These are phyloP conservation scores for Fusarium drepaniforme DNA, from an alignment of 2,329 filamentous ascomycete species.

Conservation along the genomic window DNA sequence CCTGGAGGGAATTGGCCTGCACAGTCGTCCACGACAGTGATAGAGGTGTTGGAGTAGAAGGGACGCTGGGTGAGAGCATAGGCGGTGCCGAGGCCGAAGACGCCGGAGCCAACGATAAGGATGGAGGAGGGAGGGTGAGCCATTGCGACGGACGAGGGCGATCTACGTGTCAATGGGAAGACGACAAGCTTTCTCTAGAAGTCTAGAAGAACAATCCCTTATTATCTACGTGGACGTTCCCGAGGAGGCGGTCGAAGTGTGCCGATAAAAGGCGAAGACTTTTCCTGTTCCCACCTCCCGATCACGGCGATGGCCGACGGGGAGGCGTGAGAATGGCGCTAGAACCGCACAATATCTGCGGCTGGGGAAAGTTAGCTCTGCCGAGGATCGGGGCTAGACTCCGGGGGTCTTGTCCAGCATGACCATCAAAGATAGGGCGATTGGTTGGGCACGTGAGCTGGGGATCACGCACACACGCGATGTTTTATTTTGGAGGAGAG, in stretches of 20 bases:
- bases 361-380: conserved; percentile 17
- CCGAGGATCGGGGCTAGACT: conserved; percentile 39
- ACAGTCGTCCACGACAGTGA: conserved; percentile 71
- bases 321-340: conserved; percentile 4
- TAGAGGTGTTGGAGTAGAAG: conserved; percentile 63
- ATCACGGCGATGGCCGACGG: conserved; percentile 41
- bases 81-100: conserved; percentile 73
- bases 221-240: conserved; percentile 27
- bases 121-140: conserved; percentile 60
- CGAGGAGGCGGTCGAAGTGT: conserved; percentile 22
- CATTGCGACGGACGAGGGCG: conserved; percentile 41
- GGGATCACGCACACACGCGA: background rate
- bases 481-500: conserved; percentile 3
- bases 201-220: conserved; percentile 14
- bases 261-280: conserved; percentile 32
- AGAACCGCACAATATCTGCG: conserved; percentile 22
- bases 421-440: background rate
- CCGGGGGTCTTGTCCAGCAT: background rate
- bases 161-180: conserved; percentile 15
- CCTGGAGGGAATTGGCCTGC: conserved; percentile 68
- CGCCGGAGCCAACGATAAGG: conserved; percentile 77
- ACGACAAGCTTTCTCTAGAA: conserved; percentile 17
- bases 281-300: conserved; percentile 40
- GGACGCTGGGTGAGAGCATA: conserved; percentile 75
- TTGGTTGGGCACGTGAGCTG: conserved; percentile 23